phyloP scores from a whole-genome alignment of 2,329 filamentous ascomycete genomes.

The Penicillium digitatum region DNA sequence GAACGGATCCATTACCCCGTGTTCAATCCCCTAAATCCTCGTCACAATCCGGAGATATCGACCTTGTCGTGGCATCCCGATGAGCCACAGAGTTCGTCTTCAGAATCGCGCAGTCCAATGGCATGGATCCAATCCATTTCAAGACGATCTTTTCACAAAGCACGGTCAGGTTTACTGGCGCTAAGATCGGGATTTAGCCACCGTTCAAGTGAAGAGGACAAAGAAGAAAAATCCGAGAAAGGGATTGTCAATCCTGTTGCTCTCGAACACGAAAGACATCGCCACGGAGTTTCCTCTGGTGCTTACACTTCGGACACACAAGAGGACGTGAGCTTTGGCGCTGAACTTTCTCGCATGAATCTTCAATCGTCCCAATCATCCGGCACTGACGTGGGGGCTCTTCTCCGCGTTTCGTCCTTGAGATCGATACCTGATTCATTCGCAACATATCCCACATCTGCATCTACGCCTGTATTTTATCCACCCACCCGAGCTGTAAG shows the following conservation, averaged over 20 bases:
- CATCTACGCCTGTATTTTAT: too few species aligned
- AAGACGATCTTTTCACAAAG: conserved; percentile 30
- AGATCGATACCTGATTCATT: neutral
- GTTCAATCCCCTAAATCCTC: conserved; percentile 35
- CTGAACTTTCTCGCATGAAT: conserved; percentile 14
- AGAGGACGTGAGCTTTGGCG: conserved; percentile 18
- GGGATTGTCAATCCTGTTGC: neutral
- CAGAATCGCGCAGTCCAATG: conserved; percentile 17
- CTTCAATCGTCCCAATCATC: neutral
- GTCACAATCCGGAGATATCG: conserved; percentile 31
- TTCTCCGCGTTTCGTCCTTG: neutral
- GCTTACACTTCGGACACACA: conserved; percentile 8
- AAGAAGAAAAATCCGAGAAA: neutral
- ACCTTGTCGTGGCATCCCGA: conserved; percentile 11
- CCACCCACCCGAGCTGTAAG: neutral
- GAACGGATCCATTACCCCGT: conserved; percentile 37
- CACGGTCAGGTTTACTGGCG: conserved; percentile 30
- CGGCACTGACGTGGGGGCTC: neutral
- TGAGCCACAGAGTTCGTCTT: conserved; percentile 11
- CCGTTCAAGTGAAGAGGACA: conserved; percentile 12
- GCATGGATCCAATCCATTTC: conserved; percentile 28
- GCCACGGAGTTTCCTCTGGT: neutral
- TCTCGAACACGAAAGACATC: neutral
- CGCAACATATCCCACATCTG: neutral
- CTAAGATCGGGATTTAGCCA: conserved; percentile 28